Evolutionary conservation across 352 stramenopile genomes (phyloP), one percentile per base, ranked within the genome.

Genomic region (Globisporangium emineosum): DNA sequence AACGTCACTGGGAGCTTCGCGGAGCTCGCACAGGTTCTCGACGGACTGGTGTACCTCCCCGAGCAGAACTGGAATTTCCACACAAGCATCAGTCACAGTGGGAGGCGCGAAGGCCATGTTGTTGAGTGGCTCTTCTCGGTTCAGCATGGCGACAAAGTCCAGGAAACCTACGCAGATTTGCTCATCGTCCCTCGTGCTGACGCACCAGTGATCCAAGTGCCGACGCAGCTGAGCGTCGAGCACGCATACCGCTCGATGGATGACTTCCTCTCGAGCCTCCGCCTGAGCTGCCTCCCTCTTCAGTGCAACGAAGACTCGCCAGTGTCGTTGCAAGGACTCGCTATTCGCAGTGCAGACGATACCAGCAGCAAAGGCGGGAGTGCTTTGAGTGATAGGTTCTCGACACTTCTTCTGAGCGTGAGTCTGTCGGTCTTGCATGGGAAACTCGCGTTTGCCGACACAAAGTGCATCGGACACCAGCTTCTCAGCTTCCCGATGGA

Each of bases 61-160:
- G 70, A 75, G 12, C 68, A 71, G 43, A 88, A 88, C 63, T 91
- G 80, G 78, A 83, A 88, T 62, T 68, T 67, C 19, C 53, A 76
- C 12, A 56, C 65, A 8, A 63, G 62, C n/a, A 43, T 55, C 3
- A 42, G 43, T 12, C 43, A 25, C 1, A 40, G 5, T 25, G 37
- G 21, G 55, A 63, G 15, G n/a, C 23, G 30, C n/a, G 13, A 55
- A 2, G 51, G 54, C 1, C 64, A 77, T 19, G 59, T 81, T 3
- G 72, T 86, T 0, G 66, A 83, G 42, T 89, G 79, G 78, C 30
- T 40, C n/a, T 89, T 89, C 58, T 60, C 63, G 1, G 68, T 87
- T 21, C 64, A 64, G 1, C 60, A 71, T 12, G 66, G 62, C 33
- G 51, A 62, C 37, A 47, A 50, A 30, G 61, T 58, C 7, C 60